phyloP scores from a whole-genome alignment of 805 yeast genomes.

The Myxozyma kluyveri region DNA sequence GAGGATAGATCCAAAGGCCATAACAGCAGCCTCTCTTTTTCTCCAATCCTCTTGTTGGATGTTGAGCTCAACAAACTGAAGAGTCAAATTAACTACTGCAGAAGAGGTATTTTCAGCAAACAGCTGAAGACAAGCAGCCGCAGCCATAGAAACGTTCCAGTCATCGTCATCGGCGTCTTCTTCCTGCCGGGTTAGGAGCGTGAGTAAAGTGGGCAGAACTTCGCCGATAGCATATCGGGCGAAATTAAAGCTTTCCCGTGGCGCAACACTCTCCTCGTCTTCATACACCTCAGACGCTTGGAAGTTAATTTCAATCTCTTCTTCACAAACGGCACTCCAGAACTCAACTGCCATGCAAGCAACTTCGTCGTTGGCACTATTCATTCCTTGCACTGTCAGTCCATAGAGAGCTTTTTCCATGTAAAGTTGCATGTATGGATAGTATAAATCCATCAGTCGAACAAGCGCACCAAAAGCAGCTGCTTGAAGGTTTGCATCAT shows the following conservation, averaged over 20 bases:
- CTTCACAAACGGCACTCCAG: constrained; percentile 99
- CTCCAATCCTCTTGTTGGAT: constrained; percentile 69
- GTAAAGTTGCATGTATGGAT: constrained; percentile 84
- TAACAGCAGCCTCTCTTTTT: constrained; percentile 92
- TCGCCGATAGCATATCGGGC: constrained; percentile 80
- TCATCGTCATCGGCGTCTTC: constrained; percentile 89
- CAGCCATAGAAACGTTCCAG: constrained; percentile 98
- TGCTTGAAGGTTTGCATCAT: constrained; percentile 77
- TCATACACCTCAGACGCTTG: constrained; percentile 41
- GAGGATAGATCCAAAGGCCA: constrained; percentile 97
- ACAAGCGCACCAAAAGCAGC: constrained; percentile 96
- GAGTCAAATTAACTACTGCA: constrained; percentile 79
- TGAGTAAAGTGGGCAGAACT: constrained; percentile 81
- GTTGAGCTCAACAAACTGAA: constrained; percentile 77
- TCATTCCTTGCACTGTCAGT: constrained; percentile 89
- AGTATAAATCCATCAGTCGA: constrained; percentile 84
- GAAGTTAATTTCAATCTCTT: constrained; percentile 76
- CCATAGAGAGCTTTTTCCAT: constrained; percentile 96
- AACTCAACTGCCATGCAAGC: constrained; percentile 98
- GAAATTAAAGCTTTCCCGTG: constrained; percentile 66
- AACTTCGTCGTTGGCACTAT: constrained; percentile 75
- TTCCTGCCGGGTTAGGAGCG: constrained; percentile 78
- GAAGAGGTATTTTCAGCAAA: constrained; percentile 89
- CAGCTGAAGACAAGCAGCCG: constrained; percentile 93
- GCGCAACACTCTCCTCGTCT: constrained; percentile 43